Conservation (phyloP, 164 flowering plant genomes). For the Hamamelis virginiana region DNA sequence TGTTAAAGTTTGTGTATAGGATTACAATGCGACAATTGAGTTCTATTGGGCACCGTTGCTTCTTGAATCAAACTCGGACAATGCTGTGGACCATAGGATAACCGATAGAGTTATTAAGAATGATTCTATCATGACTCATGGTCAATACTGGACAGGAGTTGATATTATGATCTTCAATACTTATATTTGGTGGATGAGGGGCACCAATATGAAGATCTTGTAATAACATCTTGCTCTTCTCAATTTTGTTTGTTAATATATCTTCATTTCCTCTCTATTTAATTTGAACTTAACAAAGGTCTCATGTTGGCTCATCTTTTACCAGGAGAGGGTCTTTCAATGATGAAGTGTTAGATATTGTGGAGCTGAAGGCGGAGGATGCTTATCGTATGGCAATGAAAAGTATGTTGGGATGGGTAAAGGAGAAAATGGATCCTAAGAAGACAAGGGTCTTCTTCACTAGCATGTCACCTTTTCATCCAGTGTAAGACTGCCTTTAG, state of each 20-base stretch:
- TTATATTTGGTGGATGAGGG: slow-evolving; percentile 75
- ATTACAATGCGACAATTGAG: slow-evolving; percentile 83
- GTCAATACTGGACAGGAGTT: slow-evolving; percentile 53
- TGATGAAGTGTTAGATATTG: slow-evolving; percentile 45
- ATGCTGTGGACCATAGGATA: slow-evolving; percentile 48
- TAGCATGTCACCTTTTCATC: slow-evolving; percentile 68
- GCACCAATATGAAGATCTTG: slow-evolving; percentile 51
- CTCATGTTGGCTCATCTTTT: not conserved
- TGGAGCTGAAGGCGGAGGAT: slow-evolving; percentile 46
- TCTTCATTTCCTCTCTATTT: not conserved
- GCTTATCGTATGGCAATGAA: slow-evolving; percentile 59
- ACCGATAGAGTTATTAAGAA: slow-evolving; percentile 49
- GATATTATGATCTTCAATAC: slow-evolving; percentile 63
- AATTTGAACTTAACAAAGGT: not conserved
- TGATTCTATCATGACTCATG: slow-evolving; percentile 60
- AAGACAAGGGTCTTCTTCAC: slow-evolving; percentile 61
- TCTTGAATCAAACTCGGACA: slow-evolving; percentile 69
- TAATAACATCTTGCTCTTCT: slow-evolving; percentile 12
- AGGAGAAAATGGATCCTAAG: slow-evolving; percentile 45
- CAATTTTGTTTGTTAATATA: not conserved
- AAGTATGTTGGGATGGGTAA: slow-evolving; percentile 69
- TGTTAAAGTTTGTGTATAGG: slow-evolving; percentile 32
- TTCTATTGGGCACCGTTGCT: slow-evolving; percentile 96
- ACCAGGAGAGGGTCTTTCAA: slow-evolving; percentile 56
- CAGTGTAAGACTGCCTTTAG: slow-evolving; percentile 30